Evolutionary conservation across 2,329 filamentous ascomycete genomes (phyloP).

Genomic region (Eutypa lata): DNA sequence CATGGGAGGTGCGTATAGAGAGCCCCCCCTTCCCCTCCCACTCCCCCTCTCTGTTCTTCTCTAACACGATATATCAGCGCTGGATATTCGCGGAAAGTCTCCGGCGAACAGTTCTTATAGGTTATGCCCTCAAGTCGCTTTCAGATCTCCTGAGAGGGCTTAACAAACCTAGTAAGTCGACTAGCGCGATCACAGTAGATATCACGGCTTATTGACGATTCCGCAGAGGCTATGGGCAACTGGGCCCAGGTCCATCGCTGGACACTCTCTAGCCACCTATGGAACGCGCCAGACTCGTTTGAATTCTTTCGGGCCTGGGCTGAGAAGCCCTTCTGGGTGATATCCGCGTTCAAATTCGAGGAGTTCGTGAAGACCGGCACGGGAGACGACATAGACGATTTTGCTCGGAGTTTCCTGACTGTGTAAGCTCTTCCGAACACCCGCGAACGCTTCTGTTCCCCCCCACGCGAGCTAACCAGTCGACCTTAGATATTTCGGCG

Average conservation of each 20-base stretch:
- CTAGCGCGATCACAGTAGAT: not conserved
- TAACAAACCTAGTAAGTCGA: constrained; percentile 17
- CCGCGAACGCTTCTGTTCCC: no score
- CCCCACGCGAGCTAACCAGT: not conserved
- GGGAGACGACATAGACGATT: constrained; percentile 26
- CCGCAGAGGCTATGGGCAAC: constrained; percentile 10
- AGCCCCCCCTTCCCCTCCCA: no score
- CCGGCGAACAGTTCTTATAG: constrained; percentile 35
- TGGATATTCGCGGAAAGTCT: constrained; percentile 43
- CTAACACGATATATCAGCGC: constrained; percentile 11
- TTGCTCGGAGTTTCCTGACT: constrained; percentile 15
- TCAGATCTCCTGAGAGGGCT: constrained; percentile 27
- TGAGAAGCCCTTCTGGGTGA: constrained; percentile 19
- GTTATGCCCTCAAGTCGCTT: constrained; percentile 30
- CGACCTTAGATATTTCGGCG: constrained; percentile 18
- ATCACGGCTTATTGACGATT: not conserved
- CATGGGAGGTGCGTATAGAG: constrained; percentile 35
- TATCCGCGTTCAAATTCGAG: constrained; percentile 17
- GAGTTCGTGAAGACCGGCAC: constrained; percentile 16
- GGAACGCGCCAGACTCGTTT: constrained; percentile 38
- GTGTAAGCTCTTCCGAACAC: constrained; percentile 10
- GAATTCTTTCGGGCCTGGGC: constrained; percentile 42
- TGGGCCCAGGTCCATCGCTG: constrained; percentile 22
- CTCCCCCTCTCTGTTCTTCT: no score
- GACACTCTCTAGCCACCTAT: constrained; percentile 41